Evolutionary conservation across 192 early-diverging fungal genomes (phyloP), one percentile per base, ranked within the genome.

Genomic region (Coemansia sp.): DNA sequence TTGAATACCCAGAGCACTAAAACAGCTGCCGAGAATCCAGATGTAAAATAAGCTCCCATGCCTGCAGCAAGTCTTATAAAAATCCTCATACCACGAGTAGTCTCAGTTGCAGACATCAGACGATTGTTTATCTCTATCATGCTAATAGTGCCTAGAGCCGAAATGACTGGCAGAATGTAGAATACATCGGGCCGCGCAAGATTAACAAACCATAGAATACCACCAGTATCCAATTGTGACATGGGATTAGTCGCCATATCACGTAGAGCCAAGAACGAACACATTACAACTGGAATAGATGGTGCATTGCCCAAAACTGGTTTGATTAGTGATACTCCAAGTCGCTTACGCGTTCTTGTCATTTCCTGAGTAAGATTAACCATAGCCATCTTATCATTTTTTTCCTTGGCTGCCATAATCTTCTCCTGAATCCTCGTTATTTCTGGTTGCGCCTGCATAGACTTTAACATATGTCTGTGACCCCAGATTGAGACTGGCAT

Each of bases 1-100:
- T 88, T 88, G 50, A 88, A 85, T 55, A 92, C 73, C 92, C 91
- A 94, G 78, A 94, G 94, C 54, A 93, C 74, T 74, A 96, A 92
- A 34, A 94, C 78, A 31, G 76, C 86, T 23, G 82, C 71, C 28
- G 85, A 84, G 59, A 88, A 60, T 60, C 69, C 76, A 2, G 76
- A 76, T 3, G 82, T 85, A 38, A 86, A 77, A 25, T 64, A 74
- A 7, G 79, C 62, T 62, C 80, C 84, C 0, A 74, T 19, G 3
- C 84, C 62, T 2, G 82, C 82, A 22, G 77, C 47, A 23, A 31
- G 60, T 27, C 86, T 72, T 70, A 88, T 78, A 14, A 74, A 53
- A 27, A 76, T 74, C 65, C 80, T 80, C 71, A 73, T 83, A 2
- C 63, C 25, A 12, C 34, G 26, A 5, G 62, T 30, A 60, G 60